Base-by-base conservation (phyloP, 2,329 filamentous ascomycete species). In the Pestalotiopsis sp. region DNA sequence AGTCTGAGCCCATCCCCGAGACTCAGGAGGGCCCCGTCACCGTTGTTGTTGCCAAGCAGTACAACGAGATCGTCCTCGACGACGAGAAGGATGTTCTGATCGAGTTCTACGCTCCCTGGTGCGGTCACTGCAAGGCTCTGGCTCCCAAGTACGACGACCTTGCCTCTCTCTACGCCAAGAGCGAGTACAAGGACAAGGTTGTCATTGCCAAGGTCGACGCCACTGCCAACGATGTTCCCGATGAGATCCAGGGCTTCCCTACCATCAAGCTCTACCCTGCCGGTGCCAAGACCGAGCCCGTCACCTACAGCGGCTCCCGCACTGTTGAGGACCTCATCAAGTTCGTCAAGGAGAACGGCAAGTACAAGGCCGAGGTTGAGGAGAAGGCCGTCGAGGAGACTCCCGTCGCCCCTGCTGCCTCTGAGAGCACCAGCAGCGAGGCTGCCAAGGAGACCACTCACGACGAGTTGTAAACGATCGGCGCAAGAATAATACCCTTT, bases 81-180 rank as follows among this genome's bases (percentile, higher is more conserved):
- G 92, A 97, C 82, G 88, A 91, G 80, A 98, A 98, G 92, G 96
- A 99, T 82, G 96, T 99, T 69, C 89, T 99, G 74, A 84, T 99
- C 73, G 96, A 99, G 87, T 98, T 97, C 87, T 99, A 99, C 86
- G 96, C 96, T 70, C 96, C 96, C 73, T 99, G 96, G 96, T 99
- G 96, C 82, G 96, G 96, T 76, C 96, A 99, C 90, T 99, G 96
- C 94, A 98, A 98, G 90, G 95, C 90, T 82, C 92, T 99, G 71
- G 95, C 96, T 68, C 96, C 96, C 77, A 92, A 97, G 83, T 99
- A 98, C 83, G 96, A 99, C 72, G 94, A 98, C 82, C 92, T 99
- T 69, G 96, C 89, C 68, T 82, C 87, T 70, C 86, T 90, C 69
- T 98, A 94, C 85, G 86, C 90, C 89, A 82, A 90, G 90, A 86